A percentile compares a stretch with the other conserved stretches of the same genome.
These are phyloP conservation scores for Rhynchospora pubera DNA, from an alignment of 176 grass and related monocot genomes.

Conservation along the genomic window DNA sequence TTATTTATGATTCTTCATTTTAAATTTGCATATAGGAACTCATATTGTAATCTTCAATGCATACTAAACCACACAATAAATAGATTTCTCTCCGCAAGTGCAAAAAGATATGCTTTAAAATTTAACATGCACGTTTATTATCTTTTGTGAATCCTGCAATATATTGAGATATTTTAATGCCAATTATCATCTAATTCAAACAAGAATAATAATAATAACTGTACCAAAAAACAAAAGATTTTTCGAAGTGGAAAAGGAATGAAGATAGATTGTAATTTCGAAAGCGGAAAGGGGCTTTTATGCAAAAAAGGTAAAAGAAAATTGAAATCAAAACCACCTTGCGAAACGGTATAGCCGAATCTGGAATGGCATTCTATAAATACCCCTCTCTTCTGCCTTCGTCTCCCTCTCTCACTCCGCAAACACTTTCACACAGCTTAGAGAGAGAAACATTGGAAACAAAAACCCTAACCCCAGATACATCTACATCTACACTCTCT, in stretches of 20 bases:
- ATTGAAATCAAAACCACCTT: neutral
- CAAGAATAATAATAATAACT: too few species aligned
- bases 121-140: too few species aligned
- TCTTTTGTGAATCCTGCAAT: too few species aligned
- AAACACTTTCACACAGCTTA: neutral
- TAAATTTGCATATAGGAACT: too few species aligned
- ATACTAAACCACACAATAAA: too few species aligned
- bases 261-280: neutral
- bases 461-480: slow-evolving; percentile 5
- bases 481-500: neutral
- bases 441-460: neutral
- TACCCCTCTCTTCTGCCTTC: neutral
- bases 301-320: neutral
- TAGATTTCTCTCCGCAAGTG: too few species aligned
- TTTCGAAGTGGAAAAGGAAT: neutral
- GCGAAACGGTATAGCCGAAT: neutral
- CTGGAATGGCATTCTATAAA: slow-evolving; percentile 3
- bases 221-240: too few species aligned
- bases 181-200: too few species aligned
- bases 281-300: neutral
- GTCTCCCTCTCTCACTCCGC: neutral
- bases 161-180: too few species aligned
- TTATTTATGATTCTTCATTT: too few species aligned
- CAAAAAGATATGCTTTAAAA: too few species aligned
- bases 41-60: too few species aligned